Evolutionary conservation across 768 basidiomycete species (phyloP).

Genomic region (Tubosaeta sp.): DNA sequence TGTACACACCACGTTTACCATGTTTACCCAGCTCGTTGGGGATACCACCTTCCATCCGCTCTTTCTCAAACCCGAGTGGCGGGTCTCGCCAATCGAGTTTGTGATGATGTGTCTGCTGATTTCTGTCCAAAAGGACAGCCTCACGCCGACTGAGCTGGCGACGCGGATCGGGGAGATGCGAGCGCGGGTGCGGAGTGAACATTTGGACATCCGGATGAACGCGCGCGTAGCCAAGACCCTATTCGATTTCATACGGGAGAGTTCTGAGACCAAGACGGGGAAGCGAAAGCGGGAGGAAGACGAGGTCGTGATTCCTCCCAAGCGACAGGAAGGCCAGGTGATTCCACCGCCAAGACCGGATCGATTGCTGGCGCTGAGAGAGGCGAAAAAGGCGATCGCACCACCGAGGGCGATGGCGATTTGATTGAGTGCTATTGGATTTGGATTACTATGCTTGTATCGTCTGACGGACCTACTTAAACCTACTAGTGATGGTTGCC

Average conservation of each 20-base stretch:
- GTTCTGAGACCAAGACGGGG: background rate
- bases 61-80: slow-evolving; percentile 40
- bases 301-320: background rate
- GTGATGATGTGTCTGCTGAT: slow-evolving; percentile 54
- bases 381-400: slow-evolving; percentile 17
- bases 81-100: slow-evolving; percentile 69
- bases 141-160: slow-evolving; percentile 39
- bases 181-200: slow-evolving; percentile 44
- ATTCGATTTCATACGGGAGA: slow-evolving; percentile 45
- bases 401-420: slow-evolving; percentile 11
- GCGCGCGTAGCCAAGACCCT: slow-evolving; percentile 51
- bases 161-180: slow-evolving; percentile 50
- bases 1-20: slow-evolving; percentile 41
- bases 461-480: too few relatives aligned
- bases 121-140: slow-evolving; percentile 39
- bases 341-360: slow-evolving; percentile 20
- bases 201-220: slow-evolving; percentile 69
- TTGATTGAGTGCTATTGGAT: background rate
- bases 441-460: background rate
- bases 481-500: too few relatives aligned
- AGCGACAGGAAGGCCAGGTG: slow-evolving; percentile 1
- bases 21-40: slow-evolving; percentile 44
- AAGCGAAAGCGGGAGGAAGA: slow-evolving; percentile 30
- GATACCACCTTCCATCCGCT: slow-evolving; percentile 31
- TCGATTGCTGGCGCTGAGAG: slow-evolving; percentile 9